Evolutionary conservation across 2,329 filamentous ascomycete species (phyloP).

Genomic region (Xylariaceae sp.): DNA sequence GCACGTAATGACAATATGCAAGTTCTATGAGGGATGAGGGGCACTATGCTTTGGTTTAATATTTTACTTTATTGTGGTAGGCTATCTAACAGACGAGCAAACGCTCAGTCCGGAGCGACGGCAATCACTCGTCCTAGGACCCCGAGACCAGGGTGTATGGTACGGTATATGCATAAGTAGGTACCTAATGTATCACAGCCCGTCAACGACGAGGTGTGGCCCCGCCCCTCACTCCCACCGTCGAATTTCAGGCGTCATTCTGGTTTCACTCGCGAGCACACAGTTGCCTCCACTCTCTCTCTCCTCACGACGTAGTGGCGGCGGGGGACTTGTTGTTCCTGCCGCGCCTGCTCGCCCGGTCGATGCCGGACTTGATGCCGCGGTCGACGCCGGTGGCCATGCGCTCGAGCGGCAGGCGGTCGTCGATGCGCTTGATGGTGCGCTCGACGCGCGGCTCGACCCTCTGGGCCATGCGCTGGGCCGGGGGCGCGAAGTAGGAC

Average conservation of each 20-base stretch:
- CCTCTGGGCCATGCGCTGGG: constrained; percentile 39
- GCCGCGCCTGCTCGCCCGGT: constrained; percentile 18
- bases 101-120: neutral
- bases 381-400: constrained; percentile 41
- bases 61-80: neutral
- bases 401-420: constrained; percentile 41
- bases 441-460: constrained; percentile 40
- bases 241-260: neutral
- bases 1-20: too few relatives aligned
- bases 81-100: neutral
- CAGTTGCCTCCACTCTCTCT: neutral
- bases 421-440: constrained; percentile 38
- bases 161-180: too few relatives aligned
- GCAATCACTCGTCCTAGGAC: too few relatives aligned
- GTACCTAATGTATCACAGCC: too few relatives aligned
- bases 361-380: constrained; percentile 39
- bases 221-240: neutral
- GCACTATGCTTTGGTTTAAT: constrained; percentile 1
- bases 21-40: too few relatives aligned
- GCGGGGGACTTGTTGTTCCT: too few relatives aligned
- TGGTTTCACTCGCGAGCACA: neutral
- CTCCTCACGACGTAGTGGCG: too few relatives aligned
- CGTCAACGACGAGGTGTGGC: too few relatives aligned
- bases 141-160: too few relatives aligned
- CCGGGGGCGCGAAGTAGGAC: constrained; percentile 41